Evolutionary conservation across 192 early-diverging fungal species (phyloP).

Genomic region (Coemansia sp.): DNA sequence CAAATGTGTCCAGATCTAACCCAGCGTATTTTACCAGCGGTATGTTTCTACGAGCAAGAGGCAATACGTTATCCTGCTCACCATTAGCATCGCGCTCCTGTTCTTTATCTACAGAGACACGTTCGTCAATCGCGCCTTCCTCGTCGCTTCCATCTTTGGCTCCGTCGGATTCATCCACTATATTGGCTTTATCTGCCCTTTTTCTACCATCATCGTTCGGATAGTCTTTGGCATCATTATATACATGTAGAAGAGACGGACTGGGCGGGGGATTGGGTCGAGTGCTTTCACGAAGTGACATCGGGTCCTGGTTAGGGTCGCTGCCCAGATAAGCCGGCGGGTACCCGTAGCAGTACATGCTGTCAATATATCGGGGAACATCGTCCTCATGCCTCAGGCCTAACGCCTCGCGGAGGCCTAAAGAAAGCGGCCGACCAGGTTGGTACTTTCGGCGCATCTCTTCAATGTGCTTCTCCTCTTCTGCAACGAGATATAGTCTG

Average conservation of each 20-base stretch:
- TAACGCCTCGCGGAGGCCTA: slow-evolving; percentile 28
- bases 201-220: background rate
- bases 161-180: background rate
- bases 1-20: slow-evolving; percentile 34
- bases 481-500: slow-evolving; percentile 33
- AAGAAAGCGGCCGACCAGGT: slow-evolving; percentile 44
- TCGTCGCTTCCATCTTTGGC: slow-evolving; percentile 21
- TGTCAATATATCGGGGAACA: slow-evolving; percentile 34
- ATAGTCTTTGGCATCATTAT: slow-evolving; percentile 29
- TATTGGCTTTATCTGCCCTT: background rate
- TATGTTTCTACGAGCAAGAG: slow-evolving; percentile 12
- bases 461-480: slow-evolving; percentile 32
- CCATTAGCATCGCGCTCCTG: background rate
- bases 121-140: slow-evolving; percentile 32
- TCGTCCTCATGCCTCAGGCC: slow-evolving; percentile 22
- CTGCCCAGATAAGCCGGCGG: slow-evolving; percentile 47
- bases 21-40: slow-evolving; percentile 44
- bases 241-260: slow-evolving; percentile 25
- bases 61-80: background rate
- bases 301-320: slow-evolving; percentile 28
- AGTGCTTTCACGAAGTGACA: slow-evolving; percentile 10
- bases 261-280: slow-evolving; percentile 11
- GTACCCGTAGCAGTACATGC: slow-evolving; percentile 42
- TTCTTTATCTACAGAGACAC: slow-evolving; percentile 3
- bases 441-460: slow-evolving; percentile 29